Percentiles rank a stretch among this genome's conserved stretches.
phyloP scores from a whole-genome alignment of 2,329 filamentous ascomycete genomes.

The Hymenoscyphus fraxineus region DNA sequence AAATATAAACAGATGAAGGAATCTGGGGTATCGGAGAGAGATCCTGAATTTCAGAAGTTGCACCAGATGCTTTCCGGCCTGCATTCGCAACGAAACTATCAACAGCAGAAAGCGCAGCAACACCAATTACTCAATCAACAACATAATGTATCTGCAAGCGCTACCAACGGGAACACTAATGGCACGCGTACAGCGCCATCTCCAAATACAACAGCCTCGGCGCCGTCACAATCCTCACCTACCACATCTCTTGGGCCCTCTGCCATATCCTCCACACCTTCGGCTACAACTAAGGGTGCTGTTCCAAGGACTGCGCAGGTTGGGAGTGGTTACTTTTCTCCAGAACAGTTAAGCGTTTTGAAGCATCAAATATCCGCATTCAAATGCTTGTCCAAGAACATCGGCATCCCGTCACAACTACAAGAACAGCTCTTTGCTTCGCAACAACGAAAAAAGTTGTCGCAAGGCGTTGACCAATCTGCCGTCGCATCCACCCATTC shows the following conservation, averaged over 20 bases:
- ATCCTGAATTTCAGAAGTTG: conserved; percentile 84
- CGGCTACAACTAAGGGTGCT: conserved; percentile 27
- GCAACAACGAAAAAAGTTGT: conserved; percentile 59
- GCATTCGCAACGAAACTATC: conserved; percentile 52
- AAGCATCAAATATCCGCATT: conserved; percentile 88
- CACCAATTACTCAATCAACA: conserved; percentile 42
- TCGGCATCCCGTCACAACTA: conserved; percentile 71
- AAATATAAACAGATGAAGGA: conserved; percentile 88
- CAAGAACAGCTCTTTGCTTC: conserved; percentile 76
- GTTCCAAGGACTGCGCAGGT: conserved; percentile 27
- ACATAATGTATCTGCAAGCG: conserved; percentile 53
- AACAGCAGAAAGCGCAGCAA: conserved; percentile 39
- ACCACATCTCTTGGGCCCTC: conserved; percentile 31
- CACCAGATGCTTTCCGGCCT: conserved; percentile 71
- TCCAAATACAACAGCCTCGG: conserved; percentile 21
- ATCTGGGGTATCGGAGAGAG: conserved; percentile 71
- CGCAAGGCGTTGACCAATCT: conserved; percentile 21
- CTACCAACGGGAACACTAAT: conserved; percentile 54
- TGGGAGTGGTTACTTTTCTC: conserved; percentile 61
- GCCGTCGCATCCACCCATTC: conserved; percentile 25
- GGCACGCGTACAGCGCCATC: conserved; percentile 43
- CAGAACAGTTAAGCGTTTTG: conserved; percentile 74
- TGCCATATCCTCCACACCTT: conserved; percentile 26
- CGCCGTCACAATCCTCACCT: conserved; percentile 22
- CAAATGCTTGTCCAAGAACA: conserved; percentile 83